These are phyloP conservation scores for Geranium incanum DNA, from an alignment of 441 rosid species.

Conservation along the genomic window DNA sequence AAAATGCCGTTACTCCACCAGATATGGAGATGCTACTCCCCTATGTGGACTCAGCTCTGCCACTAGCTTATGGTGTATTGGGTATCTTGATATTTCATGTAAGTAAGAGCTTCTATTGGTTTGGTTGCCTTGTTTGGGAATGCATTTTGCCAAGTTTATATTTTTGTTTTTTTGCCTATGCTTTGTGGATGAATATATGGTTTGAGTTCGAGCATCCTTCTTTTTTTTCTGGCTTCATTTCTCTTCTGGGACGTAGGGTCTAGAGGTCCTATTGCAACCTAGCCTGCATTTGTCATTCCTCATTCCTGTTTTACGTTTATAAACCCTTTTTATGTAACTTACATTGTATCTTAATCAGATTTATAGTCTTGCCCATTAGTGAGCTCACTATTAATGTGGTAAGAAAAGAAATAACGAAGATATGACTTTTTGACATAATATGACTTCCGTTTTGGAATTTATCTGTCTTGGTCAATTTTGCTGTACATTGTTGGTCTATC, in stretches of 20 bases:
- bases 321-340: background rate
- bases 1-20: slow-evolving; percentile 75
- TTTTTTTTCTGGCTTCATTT: background rate
- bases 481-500: too few relatives aligned
- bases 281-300: background rate
- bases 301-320: background rate
- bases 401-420: background rate
- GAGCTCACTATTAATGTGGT: background rate
- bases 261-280: background rate
- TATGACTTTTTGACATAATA: too few relatives aligned
- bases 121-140: background rate
- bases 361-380: background rate
- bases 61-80: slow-evolving; percentile 84
- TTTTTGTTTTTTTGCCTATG: background rate
- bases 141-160: background rate
- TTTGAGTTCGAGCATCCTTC: background rate
- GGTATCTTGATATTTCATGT: slow-evolving; percentile 89
- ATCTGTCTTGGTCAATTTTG: too few relatives aligned
- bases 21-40: slow-evolving; percentile 82
- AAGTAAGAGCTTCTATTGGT: slow-evolving; percentile 19
- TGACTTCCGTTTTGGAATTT: too few relatives aligned
- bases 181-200: background rate
- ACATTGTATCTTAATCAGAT: background rate
- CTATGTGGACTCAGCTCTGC: slow-evolving; percentile 86
- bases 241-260: background rate